Percentiles rank a stretch among this genome's conserved stretches.
Evolutionary conservation across 352 stramenopile species (phyloP).

Genomic region (Phytophthora pluvialis): DNA sequence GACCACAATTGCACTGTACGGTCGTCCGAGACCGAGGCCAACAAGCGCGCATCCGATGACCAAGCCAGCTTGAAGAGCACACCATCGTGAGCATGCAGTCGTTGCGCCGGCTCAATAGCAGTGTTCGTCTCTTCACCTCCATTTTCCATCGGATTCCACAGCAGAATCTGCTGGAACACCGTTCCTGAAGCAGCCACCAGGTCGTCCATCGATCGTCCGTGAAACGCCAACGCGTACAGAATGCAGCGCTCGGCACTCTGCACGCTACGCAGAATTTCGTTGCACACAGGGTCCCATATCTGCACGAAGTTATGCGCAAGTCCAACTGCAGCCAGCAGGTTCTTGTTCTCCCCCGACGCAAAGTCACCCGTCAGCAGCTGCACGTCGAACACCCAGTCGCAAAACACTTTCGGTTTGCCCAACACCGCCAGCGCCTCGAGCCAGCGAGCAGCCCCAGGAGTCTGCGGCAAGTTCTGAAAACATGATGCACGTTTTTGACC

Average conservation of each 20-base stretch:
- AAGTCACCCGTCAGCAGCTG: conserved; percentile 56
- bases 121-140: conserved; percentile 3
- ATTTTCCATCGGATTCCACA: conserved; percentile 65
- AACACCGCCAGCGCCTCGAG: conserved; percentile 38
- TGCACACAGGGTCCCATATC: conserved; percentile 61
- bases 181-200: conserved; percentile 84
- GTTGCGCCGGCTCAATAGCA: conserved; percentile 52
- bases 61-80: conserved; percentile 88
- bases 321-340: conserved; percentile 63
- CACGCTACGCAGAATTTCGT: conserved; percentile 58
- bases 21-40: conserved; percentile 89
- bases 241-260: conserved; percentile 85
- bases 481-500: conserved; percentile 82
- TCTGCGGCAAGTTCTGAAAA: conserved; percentile 58
- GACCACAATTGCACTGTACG: conserved; percentile 87
- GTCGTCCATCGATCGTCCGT: conserved; percentile 61
- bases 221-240: conserved; percentile 82
- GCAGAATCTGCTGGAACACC: conserved; percentile 87
- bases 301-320: conserved; percentile 88
- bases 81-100: conserved; percentile 81
- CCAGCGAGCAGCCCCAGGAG: conserved; percentile 17
- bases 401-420: conserved; percentile 65
- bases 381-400: conserved; percentile 89
- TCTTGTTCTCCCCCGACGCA: conserved; percentile 14
- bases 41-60: conserved; percentile 64